These are phyloP conservation scores for Candida caryicola DNA, from an alignment of 805 yeast species.

Conservation along the genomic window DNA sequence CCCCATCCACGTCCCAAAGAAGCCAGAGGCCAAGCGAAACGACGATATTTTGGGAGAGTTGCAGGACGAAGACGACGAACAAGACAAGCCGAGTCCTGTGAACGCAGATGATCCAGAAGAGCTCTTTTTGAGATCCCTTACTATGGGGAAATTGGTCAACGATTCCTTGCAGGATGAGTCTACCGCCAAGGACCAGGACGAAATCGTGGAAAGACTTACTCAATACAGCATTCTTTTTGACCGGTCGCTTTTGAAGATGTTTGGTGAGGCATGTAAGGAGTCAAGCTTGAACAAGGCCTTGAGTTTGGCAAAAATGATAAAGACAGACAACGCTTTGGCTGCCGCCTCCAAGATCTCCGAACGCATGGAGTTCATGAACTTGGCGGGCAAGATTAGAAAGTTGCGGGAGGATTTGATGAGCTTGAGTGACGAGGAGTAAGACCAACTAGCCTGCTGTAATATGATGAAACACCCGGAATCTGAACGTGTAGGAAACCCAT, in stretches of 20 bases:
- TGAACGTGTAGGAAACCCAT: too few species aligned
- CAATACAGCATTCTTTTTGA: constrained; percentile 61
- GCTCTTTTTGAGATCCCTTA: constrained; percentile 55
- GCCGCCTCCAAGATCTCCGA: constrained; percentile 87
- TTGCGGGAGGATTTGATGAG: constrained; percentile 35
- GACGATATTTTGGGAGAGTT: constrained; percentile 24
- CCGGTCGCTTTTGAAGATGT: constrained; percentile 70
- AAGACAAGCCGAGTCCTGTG: constrained; percentile 20
- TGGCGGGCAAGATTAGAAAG: constrained; percentile 36
- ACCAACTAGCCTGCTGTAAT: neutral
- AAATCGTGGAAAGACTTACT: constrained; percentile 49
- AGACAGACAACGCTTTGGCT: constrained; percentile 71
- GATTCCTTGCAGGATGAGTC: constrained; percentile 44
- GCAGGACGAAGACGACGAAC: constrained; percentile 26
- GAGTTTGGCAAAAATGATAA: constrained; percentile 64
- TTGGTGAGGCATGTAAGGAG: constrained; percentile 71
- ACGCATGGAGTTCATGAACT: constrained; percentile 43
- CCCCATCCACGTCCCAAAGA: constrained; percentile 47
- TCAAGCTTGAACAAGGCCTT: constrained; percentile 63
- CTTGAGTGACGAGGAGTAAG: constrained; percentile 16
- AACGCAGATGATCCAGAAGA: constrained; percentile 54
- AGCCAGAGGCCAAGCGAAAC: constrained; percentile 21
- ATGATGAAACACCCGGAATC: too few species aligned
- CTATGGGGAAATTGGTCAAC: constrained; percentile 58
- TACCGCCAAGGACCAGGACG: constrained; percentile 32